Conservation (phyloP, 2,329 filamentous ascomycete genomes). For the Ramularia endophylla region DNA sequence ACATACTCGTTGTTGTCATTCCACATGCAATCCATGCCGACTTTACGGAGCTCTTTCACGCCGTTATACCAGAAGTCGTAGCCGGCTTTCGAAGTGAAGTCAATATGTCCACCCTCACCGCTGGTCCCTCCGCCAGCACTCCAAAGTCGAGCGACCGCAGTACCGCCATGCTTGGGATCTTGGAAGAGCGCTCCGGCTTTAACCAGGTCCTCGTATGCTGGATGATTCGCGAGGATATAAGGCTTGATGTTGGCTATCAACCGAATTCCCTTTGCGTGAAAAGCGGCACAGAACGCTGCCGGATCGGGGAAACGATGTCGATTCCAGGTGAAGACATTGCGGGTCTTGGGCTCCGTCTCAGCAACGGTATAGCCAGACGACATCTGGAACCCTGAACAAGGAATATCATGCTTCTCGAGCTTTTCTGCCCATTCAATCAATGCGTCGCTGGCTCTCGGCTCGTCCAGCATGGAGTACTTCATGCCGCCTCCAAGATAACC, state of each 20-base stretch:
- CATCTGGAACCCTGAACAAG: conserved; percentile 67
- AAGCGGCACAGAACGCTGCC: conserved; percentile 55
- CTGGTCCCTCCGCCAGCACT: conserved; percentile 66
- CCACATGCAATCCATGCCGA: conserved; percentile 69
- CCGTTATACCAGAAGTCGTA: conserved; percentile 69
- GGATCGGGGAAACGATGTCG: conserved; percentile 63
- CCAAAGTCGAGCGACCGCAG: conserved; percentile 60
- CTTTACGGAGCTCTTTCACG: conserved; percentile 53
- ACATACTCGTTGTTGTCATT: conserved; percentile 76
- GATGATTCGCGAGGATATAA: conserved; percentile 62
- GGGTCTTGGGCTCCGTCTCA: conserved; percentile 60
- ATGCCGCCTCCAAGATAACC: conserved; percentile 66
- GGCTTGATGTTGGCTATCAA: conserved; percentile 69
- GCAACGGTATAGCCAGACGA: conserved; percentile 66
- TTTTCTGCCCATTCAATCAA: conserved; percentile 57
- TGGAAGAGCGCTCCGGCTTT: conserved; percentile 57
- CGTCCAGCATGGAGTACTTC: conserved; percentile 55
- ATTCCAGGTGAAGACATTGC: conserved; percentile 70
- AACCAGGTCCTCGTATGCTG: conserved; percentile 58
- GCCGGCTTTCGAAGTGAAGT: conserved; percentile 62
- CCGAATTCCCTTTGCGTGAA: conserved; percentile 59
- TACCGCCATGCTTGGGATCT: conserved; percentile 43
- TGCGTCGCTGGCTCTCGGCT: conserved; percentile 50
- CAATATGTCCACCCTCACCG: conserved; percentile 64
- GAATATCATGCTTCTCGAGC: conserved; percentile 59